These are phyloP conservation scores for Glaciozyma martinii DNA, from an alignment of 768 basidiomycete species.

Conservation along the genomic window DNA sequence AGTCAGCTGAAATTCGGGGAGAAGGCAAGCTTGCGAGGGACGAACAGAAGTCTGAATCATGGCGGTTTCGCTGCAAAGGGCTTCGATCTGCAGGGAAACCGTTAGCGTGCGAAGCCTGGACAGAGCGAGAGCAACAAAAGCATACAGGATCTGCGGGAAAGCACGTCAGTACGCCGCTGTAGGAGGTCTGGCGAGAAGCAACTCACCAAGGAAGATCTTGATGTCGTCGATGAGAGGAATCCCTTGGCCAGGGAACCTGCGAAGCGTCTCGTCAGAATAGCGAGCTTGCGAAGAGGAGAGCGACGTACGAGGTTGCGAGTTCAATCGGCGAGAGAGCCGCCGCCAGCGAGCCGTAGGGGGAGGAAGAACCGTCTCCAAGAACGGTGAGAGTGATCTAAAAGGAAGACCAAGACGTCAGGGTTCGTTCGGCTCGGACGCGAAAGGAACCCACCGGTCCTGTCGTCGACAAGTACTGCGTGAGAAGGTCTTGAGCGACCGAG, in stretches of 20 bases:
- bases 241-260: constrained; percentile 13
- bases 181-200: neutral
- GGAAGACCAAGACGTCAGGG: neutral
- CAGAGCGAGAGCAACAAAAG: constrained; percentile 39
- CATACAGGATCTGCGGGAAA: constrained; percentile 48
- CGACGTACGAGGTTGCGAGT: constrained; percentile 38
- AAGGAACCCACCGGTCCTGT: constrained; percentile 48
- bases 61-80: constrained; percentile 10
- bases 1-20: constrained; percentile 41
- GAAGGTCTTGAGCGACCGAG: constrained; percentile 48
- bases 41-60: constrained; percentile 10
- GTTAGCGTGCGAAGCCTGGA: too few relatives aligned
- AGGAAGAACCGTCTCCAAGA: constrained; percentile 52
- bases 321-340: constrained; percentile 54
- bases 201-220: neutral
- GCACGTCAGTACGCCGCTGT: neutral
- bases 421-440: too few relatives aligned
- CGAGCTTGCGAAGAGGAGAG: neutral
- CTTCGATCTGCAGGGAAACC: constrained; percentile 27
- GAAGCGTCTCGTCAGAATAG: neutral
- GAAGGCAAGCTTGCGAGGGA: neutral
- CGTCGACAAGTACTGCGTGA: constrained; percentile 52
- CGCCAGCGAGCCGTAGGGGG: constrained; percentile 55
- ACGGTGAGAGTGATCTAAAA: constrained; percentile 25
- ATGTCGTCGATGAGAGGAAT: constrained; percentile 46